phyloP scores from a whole-genome alignment of 306 rosid genomes.

The Corylus heterophylla region DNA sequence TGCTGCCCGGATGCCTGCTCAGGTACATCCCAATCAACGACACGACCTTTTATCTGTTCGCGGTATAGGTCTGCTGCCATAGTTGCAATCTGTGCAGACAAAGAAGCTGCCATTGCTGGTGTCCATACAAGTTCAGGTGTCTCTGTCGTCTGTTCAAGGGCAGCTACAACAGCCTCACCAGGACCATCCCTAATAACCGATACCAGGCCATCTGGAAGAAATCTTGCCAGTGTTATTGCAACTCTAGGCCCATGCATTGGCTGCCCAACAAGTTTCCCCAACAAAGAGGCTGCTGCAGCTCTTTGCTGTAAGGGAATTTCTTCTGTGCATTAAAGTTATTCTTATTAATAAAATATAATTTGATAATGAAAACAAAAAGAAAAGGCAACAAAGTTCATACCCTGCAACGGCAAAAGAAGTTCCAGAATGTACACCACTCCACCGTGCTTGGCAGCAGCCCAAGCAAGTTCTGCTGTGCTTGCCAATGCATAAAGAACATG shows the following conservation, averaged over 20 bases:
- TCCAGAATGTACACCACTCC: slow-evolving; percentile 97
- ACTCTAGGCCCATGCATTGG: slow-evolving; percentile 99
- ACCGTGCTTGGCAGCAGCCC: slow-evolving; percentile 99
- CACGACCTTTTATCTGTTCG: slow-evolving; percentile 95
- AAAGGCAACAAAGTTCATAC: slow-evolving; percentile 40
- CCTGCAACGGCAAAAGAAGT: slow-evolving; percentile 91
- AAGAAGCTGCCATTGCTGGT: slow-evolving; percentile 97
- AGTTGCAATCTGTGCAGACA: slow-evolving; percentile 92
- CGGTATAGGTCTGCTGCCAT: slow-evolving; percentile 85
- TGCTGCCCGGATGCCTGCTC: slow-evolving; percentile 98
- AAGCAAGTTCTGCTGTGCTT: slow-evolving; percentile 90
- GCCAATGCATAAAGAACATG: slow-evolving; percentile 99
- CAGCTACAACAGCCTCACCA: slow-evolving; percentile 92
- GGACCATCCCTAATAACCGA: slow-evolving; percentile 98
- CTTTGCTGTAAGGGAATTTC: slow-evolving; percentile 93
- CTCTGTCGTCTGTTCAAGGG: slow-evolving; percentile 91
- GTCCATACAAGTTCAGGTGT: slow-evolving; percentile 99
- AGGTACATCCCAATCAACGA: slow-evolving; percentile 96
- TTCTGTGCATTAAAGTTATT: slow-evolving; percentile 50
- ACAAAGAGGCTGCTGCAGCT: slow-evolving; percentile 93
- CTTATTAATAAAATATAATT: slow-evolving; percentile 22
- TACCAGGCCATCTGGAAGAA: slow-evolving; percentile 96
- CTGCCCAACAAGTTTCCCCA: slow-evolving; percentile 96
- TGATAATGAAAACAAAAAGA: slow-evolving; percentile 13
- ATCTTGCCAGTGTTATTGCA: slow-evolving; percentile 88